Base-by-base conservation (phyloP, 805 yeast species). In the Suhomyces faveliae region DNA sequence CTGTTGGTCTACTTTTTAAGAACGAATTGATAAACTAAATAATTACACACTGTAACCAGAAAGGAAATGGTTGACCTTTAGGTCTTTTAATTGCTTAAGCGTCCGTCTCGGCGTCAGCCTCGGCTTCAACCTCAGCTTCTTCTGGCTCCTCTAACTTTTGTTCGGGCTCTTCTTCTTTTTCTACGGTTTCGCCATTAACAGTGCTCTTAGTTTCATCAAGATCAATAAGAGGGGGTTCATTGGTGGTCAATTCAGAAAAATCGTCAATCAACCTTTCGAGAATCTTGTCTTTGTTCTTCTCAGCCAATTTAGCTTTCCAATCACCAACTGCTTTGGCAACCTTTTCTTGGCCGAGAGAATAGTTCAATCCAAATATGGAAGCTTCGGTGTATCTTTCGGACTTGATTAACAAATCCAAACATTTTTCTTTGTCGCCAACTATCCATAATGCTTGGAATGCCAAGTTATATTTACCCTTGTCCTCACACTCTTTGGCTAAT, bases 371-470 rank as follows among this genome's bases (percentile, higher is more conserved):
- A 54, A 94, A 79, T 52, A 94, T 63, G 2, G 97, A 79, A 25
- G 97, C 97, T 67, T 94, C 99, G 1, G 96, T 76, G 50, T 74
- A 75, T 63, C 96, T 80, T 33, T 80, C 87, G 45, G 89, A 78
- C 60, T 78, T 74, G 41, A 79, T 74, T 57, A 94, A 77, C 54
- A 94, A 72, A 19, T 80, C 79, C 46, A 84, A 75, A 55, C 91
- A 86, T 37, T 76, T 73, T 13, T 71, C 68, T 33, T 81, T 73
- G 61, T 89, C 87, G 35, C 96, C 92, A 25, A 85, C 79, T 46
- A 83, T 73, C 98, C 98, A 94, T 65, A 83, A 83, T 10, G 96
- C 86, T 62, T 88, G 89, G 74, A 90, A 94, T 21, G 98, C 96
- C 49, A 91, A 74, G 66, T 94, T 94, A 68, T 83, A 88, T 63